These are phyloP conservation scores for Cyclotella cryptica DNA, from an alignment of 108 stramenopile genomes.

Conservation along the genomic window DNA sequence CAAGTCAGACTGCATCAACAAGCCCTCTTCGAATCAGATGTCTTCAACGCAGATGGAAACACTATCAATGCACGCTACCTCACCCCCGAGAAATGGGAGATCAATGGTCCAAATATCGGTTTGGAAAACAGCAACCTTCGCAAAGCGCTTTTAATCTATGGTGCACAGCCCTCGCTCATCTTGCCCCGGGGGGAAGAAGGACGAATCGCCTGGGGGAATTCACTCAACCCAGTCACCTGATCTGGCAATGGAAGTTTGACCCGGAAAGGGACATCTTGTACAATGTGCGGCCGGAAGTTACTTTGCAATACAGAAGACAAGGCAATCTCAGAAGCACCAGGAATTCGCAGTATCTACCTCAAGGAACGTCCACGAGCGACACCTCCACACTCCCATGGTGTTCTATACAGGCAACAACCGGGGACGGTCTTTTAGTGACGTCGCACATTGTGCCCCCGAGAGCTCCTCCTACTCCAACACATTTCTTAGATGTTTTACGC, in stretches of 20 bases:
- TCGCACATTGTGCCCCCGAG: no score
- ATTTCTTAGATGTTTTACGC: conserved; percentile 3
- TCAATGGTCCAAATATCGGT: conserved; percentile 9
- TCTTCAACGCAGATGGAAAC: conserved; percentile 2
- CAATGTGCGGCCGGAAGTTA: no score
- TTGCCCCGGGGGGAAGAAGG: background rate
- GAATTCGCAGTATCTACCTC: no score
- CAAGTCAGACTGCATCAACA: conserved; percentile 25
- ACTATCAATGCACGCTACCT: conserved; percentile 20
- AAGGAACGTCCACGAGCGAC: no score
- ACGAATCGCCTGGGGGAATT: background rate
- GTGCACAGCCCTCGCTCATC: background rate
- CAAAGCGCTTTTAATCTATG: background rate
- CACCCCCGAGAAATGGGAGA: background rate
- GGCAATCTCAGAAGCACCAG: no score
- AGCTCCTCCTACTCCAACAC: no score
- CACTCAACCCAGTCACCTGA: background rate
- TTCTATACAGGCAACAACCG: no score
- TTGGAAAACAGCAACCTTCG: background rate
- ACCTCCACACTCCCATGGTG: no score
- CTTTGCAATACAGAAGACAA: no score
- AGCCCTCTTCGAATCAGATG: conserved; percentile 24
- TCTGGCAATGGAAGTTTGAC: no score
- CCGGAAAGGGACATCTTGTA: no score
- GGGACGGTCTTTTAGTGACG: no score